phyloP scores from a whole-genome alignment of 345 rosid genomes.

The Eucalyptus shirleyi region DNA sequence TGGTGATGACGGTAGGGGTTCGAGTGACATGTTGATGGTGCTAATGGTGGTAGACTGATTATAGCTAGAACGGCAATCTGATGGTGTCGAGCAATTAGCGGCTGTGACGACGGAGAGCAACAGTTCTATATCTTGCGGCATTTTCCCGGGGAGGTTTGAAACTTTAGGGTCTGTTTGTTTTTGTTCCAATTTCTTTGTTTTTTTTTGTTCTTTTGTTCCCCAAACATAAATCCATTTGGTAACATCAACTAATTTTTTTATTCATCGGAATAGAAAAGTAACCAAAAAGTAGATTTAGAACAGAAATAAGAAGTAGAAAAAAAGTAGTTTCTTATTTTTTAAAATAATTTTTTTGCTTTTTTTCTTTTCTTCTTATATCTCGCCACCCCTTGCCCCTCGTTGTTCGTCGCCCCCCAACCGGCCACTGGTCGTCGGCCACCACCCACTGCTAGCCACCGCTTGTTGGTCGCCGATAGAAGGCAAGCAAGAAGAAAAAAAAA shows the following conservation, averaged over 20 bases:
- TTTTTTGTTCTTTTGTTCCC: too few species aligned
- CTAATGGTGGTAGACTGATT: rapidly evolving
- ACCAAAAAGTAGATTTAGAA: rapidly evolving
- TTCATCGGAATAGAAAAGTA: too few species aligned
- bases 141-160: not conserved
- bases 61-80: not conserved
- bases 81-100: rapidly evolving
- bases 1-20: not conserved
- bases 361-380: too few species aligned
- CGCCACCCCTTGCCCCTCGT: rapidly evolving
- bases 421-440: rapidly evolving
- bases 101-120: rapidly evolving
- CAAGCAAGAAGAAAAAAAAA: too few species aligned
- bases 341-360: too few species aligned
- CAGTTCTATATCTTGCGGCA: not conserved
- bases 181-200: rapidly evolving
- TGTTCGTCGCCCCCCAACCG: rapidly evolving
- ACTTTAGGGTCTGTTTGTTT: too few species aligned
- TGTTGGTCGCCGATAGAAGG: too few species aligned
- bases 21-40: not conserved
- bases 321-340: too few species aligned
- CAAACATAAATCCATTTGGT: rapidly evolving
- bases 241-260: rapidly evolving
- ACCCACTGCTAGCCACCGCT: rapidly evolving
- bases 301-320: rapidly evolving